A percentile compares a stretch with the other conserved stretches of the same genome.
Conservation (phyloP, 495 filamentous ascomycete species). For the Lentithecium fluviatile region DNA sequence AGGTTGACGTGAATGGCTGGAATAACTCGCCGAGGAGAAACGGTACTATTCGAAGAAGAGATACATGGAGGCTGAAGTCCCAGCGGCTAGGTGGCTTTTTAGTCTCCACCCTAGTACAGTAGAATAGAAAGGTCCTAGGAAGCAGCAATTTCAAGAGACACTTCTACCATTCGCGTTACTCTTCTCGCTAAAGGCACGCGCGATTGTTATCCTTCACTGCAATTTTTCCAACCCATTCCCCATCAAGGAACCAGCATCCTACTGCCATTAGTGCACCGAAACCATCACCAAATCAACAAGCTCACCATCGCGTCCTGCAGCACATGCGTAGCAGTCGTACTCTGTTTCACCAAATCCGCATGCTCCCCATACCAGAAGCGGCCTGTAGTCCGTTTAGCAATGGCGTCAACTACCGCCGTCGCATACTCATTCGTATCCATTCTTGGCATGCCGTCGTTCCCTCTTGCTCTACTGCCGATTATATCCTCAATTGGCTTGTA, state of each 20-base stretch:
- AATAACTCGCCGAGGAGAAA: no score
- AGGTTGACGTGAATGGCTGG: no score
- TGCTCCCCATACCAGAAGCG: constrained; percentile 16
- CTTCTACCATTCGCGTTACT: no score
- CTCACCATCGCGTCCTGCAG: neutral
- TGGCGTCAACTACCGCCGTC: neutral
- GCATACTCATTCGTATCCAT: constrained; percentile 14
- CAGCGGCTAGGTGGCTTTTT: no score
- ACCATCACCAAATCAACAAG: neutral
- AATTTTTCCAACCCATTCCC: neutral
- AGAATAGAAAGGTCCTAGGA: no score
- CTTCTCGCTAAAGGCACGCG: no score
- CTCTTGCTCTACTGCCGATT: neutral
- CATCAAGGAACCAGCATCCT: neutral
- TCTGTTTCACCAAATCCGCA: neutral
- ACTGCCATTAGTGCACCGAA: neutral
- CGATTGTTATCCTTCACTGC: no score
- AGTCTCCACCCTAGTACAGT: no score
- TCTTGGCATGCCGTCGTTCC: constrained; percentile 7
- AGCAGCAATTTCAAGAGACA: no score
- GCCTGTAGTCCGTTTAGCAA: neutral
- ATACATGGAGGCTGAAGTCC: no score
- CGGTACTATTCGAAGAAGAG: no score
- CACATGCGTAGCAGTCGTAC: neutral
- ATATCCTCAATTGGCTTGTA: constrained; percentile 10